Percentiles rank a stretch among this genome's conserved stretches.
Conservation (phyloP, 106 monocot species). For the Cymbidium sinense region DNA sequence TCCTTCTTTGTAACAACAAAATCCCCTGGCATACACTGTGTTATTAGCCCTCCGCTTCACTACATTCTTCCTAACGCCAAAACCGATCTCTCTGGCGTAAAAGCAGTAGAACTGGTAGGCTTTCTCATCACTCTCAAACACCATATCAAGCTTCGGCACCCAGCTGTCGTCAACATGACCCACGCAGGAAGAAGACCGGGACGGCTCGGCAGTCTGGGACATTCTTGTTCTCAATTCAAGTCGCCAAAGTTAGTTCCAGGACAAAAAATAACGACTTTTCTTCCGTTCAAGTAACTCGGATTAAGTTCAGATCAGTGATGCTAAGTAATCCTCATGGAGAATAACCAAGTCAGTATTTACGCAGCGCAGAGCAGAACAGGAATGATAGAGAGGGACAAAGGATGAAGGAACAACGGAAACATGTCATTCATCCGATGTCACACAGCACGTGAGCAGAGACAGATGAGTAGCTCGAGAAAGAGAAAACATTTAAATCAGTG, state of each 20-base stretch:
- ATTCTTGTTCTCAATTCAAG: background rate
- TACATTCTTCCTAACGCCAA: constrained; percentile 31
- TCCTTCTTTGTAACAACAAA: constrained; percentile 35
- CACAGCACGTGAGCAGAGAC: background rate
- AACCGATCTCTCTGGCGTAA: constrained; percentile 25
- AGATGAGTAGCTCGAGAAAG: background rate
- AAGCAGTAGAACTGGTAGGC: constrained; percentile 33
- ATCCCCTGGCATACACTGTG: constrained; percentile 21
- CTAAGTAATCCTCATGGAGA: background rate
- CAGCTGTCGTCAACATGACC: background rate
- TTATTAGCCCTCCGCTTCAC: constrained; percentile 30
- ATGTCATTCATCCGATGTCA: background rate
- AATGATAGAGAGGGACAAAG: background rate
- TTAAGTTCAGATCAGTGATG: background rate
- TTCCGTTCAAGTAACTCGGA: background rate
- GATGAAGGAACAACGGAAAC: background rate
- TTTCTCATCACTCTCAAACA: constrained; percentile 35
- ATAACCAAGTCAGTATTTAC: background rate
- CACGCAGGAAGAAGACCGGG: background rate
- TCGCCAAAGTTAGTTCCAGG: background rate
- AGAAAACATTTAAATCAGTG: background rate
- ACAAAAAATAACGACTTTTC: background rate
- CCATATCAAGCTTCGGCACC: constrained; percentile 29
- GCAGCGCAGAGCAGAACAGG: background rate
- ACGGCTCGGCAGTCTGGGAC: background rate